These are phyloP conservation scores for Gossypioides kirkii DNA, from an alignment of 345 rosid genomes.

Conservation along the genomic window DNA sequence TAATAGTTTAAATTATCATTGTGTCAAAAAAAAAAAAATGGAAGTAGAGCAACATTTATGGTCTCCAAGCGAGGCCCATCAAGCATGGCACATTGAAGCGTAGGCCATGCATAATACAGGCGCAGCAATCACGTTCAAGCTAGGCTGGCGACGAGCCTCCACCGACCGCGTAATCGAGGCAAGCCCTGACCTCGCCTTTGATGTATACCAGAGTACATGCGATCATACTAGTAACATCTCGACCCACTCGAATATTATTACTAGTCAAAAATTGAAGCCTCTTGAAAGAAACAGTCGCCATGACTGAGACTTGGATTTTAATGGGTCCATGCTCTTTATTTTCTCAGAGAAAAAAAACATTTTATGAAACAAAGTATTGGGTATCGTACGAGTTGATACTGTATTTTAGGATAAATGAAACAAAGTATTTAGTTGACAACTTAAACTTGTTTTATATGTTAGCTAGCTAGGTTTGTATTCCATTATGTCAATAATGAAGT, in stretches of 20 bases:
- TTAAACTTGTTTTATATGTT: too few species aligned
- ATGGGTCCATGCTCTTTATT: constrained; percentile 13
- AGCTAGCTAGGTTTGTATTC: too few species aligned
- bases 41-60: background rate
- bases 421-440: too few species aligned
- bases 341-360: background rate
- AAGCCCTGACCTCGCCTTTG: constrained; percentile 26
- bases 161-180: constrained; percentile 13
- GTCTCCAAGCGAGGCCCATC: constrained; percentile 8
- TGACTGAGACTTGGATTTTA: constrained; percentile 9
- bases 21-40: too few species aligned
- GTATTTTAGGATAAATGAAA: too few species aligned
- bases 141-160: constrained; percentile 28
- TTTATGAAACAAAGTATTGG: background rate
- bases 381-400: background rate
- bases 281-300: background rate
- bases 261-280: background rate
- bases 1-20: background rate
- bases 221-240: constrained; percentile 6
- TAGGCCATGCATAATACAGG: background rate
- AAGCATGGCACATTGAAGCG: background rate
- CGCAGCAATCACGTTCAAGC: constrained; percentile 28
- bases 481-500: too few species aligned
- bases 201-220: constrained; percentile 18
- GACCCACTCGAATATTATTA: constrained; percentile 24